A percentile compares a stretch with the other conserved stretches of the same genome.
Conservation (phyloP, 805 yeast species). For the Maudiozyma barnettii region DNA sequence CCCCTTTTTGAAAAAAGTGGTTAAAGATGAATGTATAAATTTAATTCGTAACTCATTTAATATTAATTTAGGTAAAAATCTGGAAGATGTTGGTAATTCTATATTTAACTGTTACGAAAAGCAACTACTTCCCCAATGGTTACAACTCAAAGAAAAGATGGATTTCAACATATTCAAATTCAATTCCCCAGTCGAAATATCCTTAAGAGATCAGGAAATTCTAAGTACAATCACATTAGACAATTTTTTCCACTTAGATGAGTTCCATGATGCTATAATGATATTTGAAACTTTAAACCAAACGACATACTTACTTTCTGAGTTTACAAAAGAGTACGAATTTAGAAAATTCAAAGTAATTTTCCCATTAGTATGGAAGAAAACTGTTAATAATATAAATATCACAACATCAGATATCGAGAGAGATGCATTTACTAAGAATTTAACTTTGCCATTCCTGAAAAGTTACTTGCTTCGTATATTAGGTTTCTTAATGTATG, state of each 20-base stretch:
- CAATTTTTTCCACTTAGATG: slow-evolving; percentile 48
- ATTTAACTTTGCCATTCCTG: slow-evolving; percentile 23
- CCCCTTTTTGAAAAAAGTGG: slow-evolving; percentile 63
- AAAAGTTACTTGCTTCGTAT: slow-evolving; percentile 51
- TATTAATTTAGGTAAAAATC: slow-evolving; percentile 51
- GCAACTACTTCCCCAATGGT: slow-evolving; percentile 45
- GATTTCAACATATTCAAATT: slow-evolving; percentile 47
- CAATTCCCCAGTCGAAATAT: slow-evolving; percentile 77
- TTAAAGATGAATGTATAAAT: slow-evolving; percentile 64
- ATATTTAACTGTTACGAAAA: slow-evolving; percentile 45
- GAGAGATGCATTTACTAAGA: slow-evolving; percentile 24
- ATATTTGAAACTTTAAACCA: slow-evolving; percentile 71
- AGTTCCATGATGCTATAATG: slow-evolving; percentile 71
- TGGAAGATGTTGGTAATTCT: slow-evolving; percentile 34
- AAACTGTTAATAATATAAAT: slow-evolving; percentile 11
- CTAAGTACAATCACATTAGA: slow-evolving; percentile 29
- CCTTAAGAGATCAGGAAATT: slow-evolving; percentile 55
- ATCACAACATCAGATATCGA: slow-evolving; percentile 18
- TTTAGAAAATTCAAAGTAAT: slow-evolving; percentile 62
- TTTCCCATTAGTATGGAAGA: slow-evolving; percentile 49
- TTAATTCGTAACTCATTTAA: slow-evolving; percentile 56
- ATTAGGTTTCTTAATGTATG: slow-evolving; percentile 69
- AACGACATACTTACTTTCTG: slow-evolving; percentile 47
- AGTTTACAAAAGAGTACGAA: slow-evolving; percentile 62
- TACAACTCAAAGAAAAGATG: slow-evolving; percentile 48